Base-by-base conservation (phyloP, 176 grass and related monocot genomes). In the Rhipidocladum racemiflorum region DNA sequence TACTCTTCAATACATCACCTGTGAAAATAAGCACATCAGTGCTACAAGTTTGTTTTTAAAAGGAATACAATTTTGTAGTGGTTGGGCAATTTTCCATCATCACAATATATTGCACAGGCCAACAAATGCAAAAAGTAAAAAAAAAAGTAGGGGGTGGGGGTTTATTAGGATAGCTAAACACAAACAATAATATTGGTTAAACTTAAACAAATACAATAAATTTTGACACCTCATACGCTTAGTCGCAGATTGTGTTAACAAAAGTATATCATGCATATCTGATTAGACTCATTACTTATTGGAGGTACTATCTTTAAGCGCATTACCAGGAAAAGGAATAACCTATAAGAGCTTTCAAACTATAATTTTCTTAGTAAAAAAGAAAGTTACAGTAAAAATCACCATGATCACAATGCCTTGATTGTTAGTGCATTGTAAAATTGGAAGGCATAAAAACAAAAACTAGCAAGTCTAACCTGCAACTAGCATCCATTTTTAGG, bases 1-100 rank as follows among this genome's bases (percentile, higher is more conserved):
- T 71, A 29, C n/a, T 66, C 38, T 23, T 65, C n/a, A 43, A 54
- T 64, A 29, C 44, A 44, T 45, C 32, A 72, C 73, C 88, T 90
- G 83, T 14, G 48, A 39, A n/a, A 60, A 40, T 18, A 71, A 65
- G 23, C 12, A 55, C n/a, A 57, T 89, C 65, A 71, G 13, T 12
- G 4, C 6, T 17, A 16, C 11, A 42, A 54, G 8, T 81, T 81
- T 68, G 20, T 21, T 25, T 30, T 60, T 9, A 28, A 43, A 23
- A 76, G n/a, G 28, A 57, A 43, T 65, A 49, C 25, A 12, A 29
- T 57, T 28, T 13, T 54, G 6, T 16, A 4, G 28, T 18, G 13
- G 39, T 63, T 20, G 40, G 24, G 28, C 50, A 50, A 32, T 49
- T 35, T 14, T 80, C 45, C 34, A 75, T 53, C 65, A 81, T 27